These are phyloP conservation scores for Pochonia chlamydosporia DNA, from an alignment of 2,329 filamentous ascomycete genomes.

Conservation along the genomic window DNA sequence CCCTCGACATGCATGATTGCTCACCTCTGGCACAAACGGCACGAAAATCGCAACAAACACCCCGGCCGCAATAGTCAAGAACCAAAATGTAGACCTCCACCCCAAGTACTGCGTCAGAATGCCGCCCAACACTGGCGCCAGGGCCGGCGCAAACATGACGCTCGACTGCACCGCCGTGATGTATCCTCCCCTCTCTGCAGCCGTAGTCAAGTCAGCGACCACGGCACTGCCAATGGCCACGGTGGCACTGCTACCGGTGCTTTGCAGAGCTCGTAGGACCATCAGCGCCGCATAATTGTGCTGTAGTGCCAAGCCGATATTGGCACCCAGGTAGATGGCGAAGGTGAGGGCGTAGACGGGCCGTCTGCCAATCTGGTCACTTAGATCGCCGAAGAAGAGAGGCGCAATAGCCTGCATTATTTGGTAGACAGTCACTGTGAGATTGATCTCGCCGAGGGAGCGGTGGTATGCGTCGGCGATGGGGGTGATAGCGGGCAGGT, in stretches of 20 bases:
- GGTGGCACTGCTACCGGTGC: conserved; percentile 46
- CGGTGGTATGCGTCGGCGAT: conserved; percentile 33
- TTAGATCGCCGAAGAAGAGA: conserved; percentile 42
- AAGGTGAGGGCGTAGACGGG: conserved; percentile 43
- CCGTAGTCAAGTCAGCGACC: conserved; percentile 51
- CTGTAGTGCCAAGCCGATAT: conserved; percentile 39
- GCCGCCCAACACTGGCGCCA: conserved; percentile 48
- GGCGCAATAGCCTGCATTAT: conserved; percentile 49
- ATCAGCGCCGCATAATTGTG: conserved; percentile 37
- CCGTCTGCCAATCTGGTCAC: conserved; percentile 41
- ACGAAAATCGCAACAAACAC: conserved; percentile 36
- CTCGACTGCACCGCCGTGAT: conserved; percentile 41
- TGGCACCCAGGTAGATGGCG: conserved; percentile 37
- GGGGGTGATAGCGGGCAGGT: conserved; percentile 38
- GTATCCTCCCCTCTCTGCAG: conserved; percentile 49
- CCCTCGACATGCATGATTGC: not conserved
- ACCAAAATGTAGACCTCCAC: conserved; percentile 53
- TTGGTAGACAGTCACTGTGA: conserved; percentile 36
- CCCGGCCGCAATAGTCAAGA: conserved; percentile 37
- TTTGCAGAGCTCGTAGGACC: conserved; percentile 44
- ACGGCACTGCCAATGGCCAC: conserved; percentile 47
- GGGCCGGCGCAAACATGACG: conserved; percentile 32
- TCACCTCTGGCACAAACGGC: conserved; percentile 26
- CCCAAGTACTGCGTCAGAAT: conserved; percentile 43
- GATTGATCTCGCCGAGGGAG: conserved; percentile 27